Evolutionary conservation across 805 yeast species (phyloP), one percentile per base, ranked within the genome.

Genomic region (Candida glaebosa): DNA sequence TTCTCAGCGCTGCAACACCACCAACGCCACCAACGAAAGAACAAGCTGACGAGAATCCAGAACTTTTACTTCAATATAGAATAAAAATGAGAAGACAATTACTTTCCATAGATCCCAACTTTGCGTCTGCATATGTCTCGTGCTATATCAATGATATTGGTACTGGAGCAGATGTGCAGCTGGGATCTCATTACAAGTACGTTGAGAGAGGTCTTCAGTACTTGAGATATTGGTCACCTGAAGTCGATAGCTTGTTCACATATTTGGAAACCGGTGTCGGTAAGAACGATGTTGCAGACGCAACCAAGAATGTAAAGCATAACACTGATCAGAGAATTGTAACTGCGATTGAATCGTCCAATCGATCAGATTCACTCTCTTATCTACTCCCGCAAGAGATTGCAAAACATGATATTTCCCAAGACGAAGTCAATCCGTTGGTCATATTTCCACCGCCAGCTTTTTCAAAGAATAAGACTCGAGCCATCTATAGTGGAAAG

Each of bases 221-320:
- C 34, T 49, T 68, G 34, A 49, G 47, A 18, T 48, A 52, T 5
- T 66, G 71, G 70, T 52, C 60, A 41, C 66, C 69, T 5, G 70
- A 66, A 38, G 46, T 65, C n/a, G 49, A 48, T 3, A 18, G 38
- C 4, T 33, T 61, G 41, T 38, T 51, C 18, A 30, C 48, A 4
- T 55, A 42, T 39, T 41, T 48, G 16, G 38, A 40, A 33, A 43
- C 33, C 16, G 36, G 40, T 12, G 39, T 32, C 6, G 18, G 25
- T 14, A 34, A 35, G 3, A 45, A 46, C 12, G 31, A 42, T 10
- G 40, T 46, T 3, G 8, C 38, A 2, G 33, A 31, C 9, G 46
- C 55, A 2, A 41, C 43, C 12, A 42, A 46, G 8, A 16, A 41
- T n/a, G 28, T 52, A 15, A 47, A 41, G 25, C 25, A 36, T 12